Conservation (phyloP, 2,329 filamentous ascomycete genomes). For the Aspergillus melleus region DNA sequence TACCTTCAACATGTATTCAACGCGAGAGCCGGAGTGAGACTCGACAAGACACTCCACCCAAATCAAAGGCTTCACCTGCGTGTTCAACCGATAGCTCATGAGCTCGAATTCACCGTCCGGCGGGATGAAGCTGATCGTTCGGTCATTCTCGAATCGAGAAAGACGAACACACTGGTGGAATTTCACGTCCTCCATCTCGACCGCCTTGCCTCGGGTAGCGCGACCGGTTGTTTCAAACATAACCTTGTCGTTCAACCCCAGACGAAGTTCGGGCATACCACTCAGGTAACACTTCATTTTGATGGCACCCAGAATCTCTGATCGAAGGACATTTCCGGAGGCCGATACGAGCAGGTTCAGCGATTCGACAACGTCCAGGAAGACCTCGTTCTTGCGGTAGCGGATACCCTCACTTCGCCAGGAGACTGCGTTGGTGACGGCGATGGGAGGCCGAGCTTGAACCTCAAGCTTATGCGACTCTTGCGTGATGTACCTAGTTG, state of each 20-base stretch:
- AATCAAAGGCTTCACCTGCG: constrained; percentile 95
- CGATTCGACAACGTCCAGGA: constrained; percentile 94
- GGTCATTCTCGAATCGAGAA: constrained; percentile 95
- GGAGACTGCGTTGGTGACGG: constrained; percentile 95
- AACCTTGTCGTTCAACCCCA: constrained; percentile 97
- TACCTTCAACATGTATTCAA: constrained; percentile 97
- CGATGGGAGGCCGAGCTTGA: constrained; percentile 92
- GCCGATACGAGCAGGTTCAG: constrained; percentile 93
- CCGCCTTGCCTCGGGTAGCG: constrained; percentile 90
- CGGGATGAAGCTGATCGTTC: constrained; percentile 98
- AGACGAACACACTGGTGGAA: constrained; percentile 98
- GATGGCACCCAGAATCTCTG: constrained; percentile 92
- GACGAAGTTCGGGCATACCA: constrained; percentile 92
- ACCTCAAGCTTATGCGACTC: constrained; percentile 98
- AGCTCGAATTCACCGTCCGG: constrained; percentile 98
- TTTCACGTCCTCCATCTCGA: constrained; percentile 99
- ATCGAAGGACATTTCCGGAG: constrained; percentile 91
- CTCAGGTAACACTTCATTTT: constrained; percentile 99
- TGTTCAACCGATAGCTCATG: constrained; percentile 98
- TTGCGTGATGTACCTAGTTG: constrained; percentile 81
- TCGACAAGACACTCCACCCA: constrained; percentile 99
- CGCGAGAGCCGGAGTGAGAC: constrained; percentile 88
- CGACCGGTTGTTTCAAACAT: constrained; percentile 99
- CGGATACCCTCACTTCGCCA: constrained; percentile 98
- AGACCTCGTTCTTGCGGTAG: constrained; percentile 99